Conservation (phyloP, 352 stramenopile species). For the Plasmopara viticola region DNA sequence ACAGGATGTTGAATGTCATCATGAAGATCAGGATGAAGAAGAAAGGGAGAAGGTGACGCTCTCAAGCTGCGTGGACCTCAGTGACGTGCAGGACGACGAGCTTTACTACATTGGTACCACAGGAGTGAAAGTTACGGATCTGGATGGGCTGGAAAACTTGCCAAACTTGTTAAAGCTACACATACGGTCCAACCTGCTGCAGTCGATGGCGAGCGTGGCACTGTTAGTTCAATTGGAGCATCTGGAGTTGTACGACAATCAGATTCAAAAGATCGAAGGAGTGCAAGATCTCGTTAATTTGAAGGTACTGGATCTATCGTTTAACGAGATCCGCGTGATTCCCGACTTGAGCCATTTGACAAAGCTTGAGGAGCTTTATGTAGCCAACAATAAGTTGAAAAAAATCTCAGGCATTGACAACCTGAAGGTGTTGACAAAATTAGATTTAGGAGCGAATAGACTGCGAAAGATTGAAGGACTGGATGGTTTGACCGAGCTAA, state of each 20-base stretch:
- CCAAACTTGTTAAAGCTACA: conserved; percentile 50
- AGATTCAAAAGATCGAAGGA: conserved; percentile 84
- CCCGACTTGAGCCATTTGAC: conserved; percentile 70
- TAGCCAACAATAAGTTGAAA: conserved; percentile 98
- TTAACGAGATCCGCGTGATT: conserved; percentile 94
- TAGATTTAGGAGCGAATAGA: conserved; percentile 97
- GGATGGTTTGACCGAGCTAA: conserved; percentile 79
- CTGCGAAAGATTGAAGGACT: conserved; percentile 91
- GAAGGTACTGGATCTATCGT: conserved; percentile 93
- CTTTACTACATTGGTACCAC: conserved; percentile 79
- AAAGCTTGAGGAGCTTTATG: conserved; percentile 87
- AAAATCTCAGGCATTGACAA: conserved; percentile 87
- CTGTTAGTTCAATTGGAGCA: conserved; percentile 73
- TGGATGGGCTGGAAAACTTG: conserved; percentile 55
- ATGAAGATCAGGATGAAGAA: conserved; percentile 20
- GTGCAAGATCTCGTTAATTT: conserved; percentile 58
- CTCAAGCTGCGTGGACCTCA: conserved; percentile 69
- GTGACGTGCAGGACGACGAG: conserved; percentile 53
- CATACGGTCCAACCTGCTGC: conserved; percentile 75
- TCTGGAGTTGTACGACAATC: conserved; percentile 98
- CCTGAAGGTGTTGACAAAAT: conserved; percentile 86
- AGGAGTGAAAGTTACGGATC: conserved; percentile 65
- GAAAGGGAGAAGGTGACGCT: conserved; percentile 32
- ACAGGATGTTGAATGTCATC: conserved; percentile 5
- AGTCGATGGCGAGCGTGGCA: conserved; percentile 71